phyloP scores from a whole-genome alignment of 805 yeast species.

The Millerozyma miso region DNA sequence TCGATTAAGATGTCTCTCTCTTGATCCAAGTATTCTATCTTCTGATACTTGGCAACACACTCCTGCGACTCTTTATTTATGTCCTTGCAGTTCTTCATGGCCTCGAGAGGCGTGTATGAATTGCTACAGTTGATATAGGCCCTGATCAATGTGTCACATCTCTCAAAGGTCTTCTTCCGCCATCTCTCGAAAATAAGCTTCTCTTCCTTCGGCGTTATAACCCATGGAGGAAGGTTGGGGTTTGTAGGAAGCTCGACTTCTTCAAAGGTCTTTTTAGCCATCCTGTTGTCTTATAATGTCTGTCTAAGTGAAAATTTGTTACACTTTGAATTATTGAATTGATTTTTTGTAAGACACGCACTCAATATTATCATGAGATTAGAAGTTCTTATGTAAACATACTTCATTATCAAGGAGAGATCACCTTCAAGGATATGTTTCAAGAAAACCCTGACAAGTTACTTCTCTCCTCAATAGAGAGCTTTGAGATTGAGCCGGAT shows the following conservation, averaged over 20 bases:
- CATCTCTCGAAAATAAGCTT: constrained; percentile 67
- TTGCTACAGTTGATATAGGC: constrained; percentile 66
- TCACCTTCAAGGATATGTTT: constrained; percentile 16
- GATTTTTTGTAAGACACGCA: neutral
- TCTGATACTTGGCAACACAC: constrained; percentile 61
- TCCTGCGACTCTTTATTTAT: constrained; percentile 54
- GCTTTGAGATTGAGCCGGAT: constrained; percentile 52
- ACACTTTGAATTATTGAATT: neutral
- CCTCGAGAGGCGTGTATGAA: constrained; percentile 53
- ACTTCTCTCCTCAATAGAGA: constrained; percentile 40
- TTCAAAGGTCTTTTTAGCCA: constrained; percentile 29
- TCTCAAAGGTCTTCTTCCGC: constrained; percentile 60
- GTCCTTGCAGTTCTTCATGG: constrained; percentile 61
- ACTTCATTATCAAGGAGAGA: neutral
- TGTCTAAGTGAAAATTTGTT: neutral
- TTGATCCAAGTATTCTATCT: constrained; percentile 59
- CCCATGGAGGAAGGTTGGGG: constrained; percentile 65
- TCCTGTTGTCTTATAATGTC: neutral
- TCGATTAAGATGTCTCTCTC: constrained; percentile 63
- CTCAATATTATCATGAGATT: neutral
- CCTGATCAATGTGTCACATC: constrained; percentile 67
- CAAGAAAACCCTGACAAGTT: constrained; percentile 32
- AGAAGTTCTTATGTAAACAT: neutral
- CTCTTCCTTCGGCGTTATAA: constrained; percentile 72
- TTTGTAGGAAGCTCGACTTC: constrained; percentile 37